Evolutionary conservation across 2,329 filamentous ascomycete species (phyloP).

Genomic region (Zopfia rhizophila): DNA sequence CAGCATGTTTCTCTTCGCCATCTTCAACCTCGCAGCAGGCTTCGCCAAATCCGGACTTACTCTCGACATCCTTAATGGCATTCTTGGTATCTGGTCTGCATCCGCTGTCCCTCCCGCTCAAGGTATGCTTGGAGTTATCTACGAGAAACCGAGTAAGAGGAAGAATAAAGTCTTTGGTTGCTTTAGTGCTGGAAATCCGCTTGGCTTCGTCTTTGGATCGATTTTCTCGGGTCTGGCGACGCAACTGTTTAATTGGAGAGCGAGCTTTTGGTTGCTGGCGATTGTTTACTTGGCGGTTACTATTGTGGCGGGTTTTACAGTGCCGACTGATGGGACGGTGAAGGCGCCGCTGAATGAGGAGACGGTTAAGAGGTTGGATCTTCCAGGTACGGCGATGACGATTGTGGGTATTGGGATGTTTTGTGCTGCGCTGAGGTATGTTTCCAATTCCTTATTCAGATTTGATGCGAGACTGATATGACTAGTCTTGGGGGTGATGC

Average conservation of each 20-base stretch:
- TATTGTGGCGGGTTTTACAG: conserved; percentile 67
- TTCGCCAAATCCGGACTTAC: conserved; percentile 69
- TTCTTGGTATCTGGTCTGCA: conserved; percentile 72
- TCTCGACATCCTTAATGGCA: conserved; percentile 70
- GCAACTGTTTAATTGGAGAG: conserved; percentile 71
- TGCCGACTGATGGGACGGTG: conserved; percentile 65
- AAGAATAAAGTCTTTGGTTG: conserved; percentile 74
- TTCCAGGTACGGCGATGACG: conserved; percentile 69
- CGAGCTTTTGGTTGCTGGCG: conserved; percentile 69
- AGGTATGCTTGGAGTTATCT: conserved; percentile 71
- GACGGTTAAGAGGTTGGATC: conserved; percentile 68
- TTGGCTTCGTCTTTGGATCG: conserved; percentile 67
- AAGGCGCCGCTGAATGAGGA: conserved; percentile 58
- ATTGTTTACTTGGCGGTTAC: conserved; percentile 72
- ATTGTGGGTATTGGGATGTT: conserved; percentile 74
- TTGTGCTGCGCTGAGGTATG: conserved; percentile 68
- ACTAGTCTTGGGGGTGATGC: conserved; percentile 63
- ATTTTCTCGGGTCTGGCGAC: conserved; percentile 72
- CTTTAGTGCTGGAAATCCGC: conserved; percentile 67
- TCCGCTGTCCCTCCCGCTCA: conserved; percentile 72
- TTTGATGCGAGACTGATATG: conserved; percentile 12
- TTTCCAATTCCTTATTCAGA: conserved; percentile 13
- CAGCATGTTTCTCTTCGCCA: conserved; percentile 68
- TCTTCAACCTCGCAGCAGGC: conserved; percentile 67
- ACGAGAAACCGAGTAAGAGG: conserved; percentile 68